A percentile compares a stretch with the other conserved stretches of the same genome.
phyloP scores from a whole-genome alignment of 1,284 basidiomycete species.

The Limonomyces culmigenus region DNA sequence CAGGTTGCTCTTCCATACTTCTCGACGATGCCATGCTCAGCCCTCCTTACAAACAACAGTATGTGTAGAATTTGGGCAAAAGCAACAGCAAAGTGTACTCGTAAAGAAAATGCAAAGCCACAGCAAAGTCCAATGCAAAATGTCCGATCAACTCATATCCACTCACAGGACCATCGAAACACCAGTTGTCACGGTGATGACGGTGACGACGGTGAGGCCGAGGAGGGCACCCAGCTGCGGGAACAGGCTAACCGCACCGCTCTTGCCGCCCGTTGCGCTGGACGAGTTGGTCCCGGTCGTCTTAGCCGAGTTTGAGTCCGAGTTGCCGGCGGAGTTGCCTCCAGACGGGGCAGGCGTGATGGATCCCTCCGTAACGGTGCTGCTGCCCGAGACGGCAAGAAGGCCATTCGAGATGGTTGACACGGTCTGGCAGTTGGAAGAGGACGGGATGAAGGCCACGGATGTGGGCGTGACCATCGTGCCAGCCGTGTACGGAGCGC shows the following conservation, averaged over 20 bases:
- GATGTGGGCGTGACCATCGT: conserved; percentile 28
- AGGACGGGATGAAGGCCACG: conserved; percentile 21
- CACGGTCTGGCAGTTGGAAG: conserved; percentile 4
- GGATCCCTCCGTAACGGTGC: neutral
- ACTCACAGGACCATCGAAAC: neutral
- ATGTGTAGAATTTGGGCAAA: too few species aligned
- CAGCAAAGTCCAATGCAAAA: too few species aligned
- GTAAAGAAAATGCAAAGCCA: too few species aligned
- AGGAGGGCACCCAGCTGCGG: neutral
- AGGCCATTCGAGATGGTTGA: conserved; percentile 5
- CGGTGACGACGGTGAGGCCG: neutral
- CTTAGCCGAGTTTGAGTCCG: neutral
- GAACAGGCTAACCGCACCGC: neutral
- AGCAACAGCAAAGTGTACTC: too few species aligned
- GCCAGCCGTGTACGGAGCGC: conserved; percentile 35
- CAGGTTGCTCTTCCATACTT: too few species aligned
- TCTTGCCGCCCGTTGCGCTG: neutral
- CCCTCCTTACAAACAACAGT: too few species aligned
- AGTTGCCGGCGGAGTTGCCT: neutral
- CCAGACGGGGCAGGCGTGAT: neutral
- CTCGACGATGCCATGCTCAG: too few species aligned
- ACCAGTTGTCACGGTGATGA: neutral
- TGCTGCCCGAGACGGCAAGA: conserved; percentile 2
- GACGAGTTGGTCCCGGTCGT: neutral
- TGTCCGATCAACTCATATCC: too few species aligned